Base-by-base conservation (phyloP, 805 yeast species). In the Nakazawaea wyomingensis region DNA sequence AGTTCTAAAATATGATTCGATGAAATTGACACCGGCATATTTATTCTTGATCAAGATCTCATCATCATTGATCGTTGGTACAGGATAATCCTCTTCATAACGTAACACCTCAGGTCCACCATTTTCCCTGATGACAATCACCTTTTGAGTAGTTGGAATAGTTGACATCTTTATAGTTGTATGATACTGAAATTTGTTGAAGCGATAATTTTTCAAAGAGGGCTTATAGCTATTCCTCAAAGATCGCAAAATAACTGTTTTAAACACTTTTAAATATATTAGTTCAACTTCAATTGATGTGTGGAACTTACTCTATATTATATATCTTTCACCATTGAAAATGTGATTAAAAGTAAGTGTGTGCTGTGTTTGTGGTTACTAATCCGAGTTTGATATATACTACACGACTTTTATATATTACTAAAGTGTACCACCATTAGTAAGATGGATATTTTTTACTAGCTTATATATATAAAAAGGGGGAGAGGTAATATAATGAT, bases 1-100 rank as follows among this genome's bases (percentile, higher is more conserved):
- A 39, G 66, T 74, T 56, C 96, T 75, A 67, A 85, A 86, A 63
- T 89, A 90, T 4, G 79, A 69, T 54, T 90, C 97, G 50, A 88
- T 83, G 66, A 76, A 85, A 54, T 88, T 88, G 54, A 88, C 66
- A 27, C 98, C 98, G 10, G 89, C 72, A 52, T 76, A 88, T 43
- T 67, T 71, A 69, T 84, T 85, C 62, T 83, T 82, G 56, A 90
- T 69, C 37, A 90, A 66, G 9, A 90, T 57, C 47, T 87, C 86
- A 41, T 71, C 68, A 3, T 67, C 71, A 4, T 64, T 57, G 41
- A 82, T 68, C 34, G 63, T 57, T 3, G 95, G 95, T 5, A 81
- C 74, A 4, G 82, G 78, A 29, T 65, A 59, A 30, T 80, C 80
- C 14, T 57, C 59, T 27, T 68, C 72, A 54, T 76, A 81, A 52